Percentiles rank a stretch among this genome's conserved stretches.
Evolutionary conservation across 805 yeast genomes (phyloP).

Genomic region (Starmerella powellii): DNA sequence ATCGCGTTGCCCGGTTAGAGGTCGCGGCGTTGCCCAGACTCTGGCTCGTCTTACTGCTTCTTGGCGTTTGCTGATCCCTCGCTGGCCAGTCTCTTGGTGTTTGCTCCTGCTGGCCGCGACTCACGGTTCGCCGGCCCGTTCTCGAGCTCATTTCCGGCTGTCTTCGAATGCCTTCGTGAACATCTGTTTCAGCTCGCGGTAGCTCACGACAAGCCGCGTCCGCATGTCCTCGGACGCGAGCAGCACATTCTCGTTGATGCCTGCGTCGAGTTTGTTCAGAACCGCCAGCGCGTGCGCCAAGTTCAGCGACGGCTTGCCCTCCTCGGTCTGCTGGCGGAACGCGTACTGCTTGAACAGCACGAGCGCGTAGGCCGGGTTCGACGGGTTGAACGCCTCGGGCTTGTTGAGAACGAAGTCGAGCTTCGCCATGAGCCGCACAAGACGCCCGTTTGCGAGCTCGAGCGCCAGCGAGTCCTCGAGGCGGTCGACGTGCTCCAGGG

Average conservation of each 20-base stretch:
- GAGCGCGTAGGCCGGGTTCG: constrained; percentile 62
- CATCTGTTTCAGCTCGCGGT: constrained; percentile 60
- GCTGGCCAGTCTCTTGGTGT: too few relatives aligned
- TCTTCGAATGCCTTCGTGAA: constrained; percentile 58
- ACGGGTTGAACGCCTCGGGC: constrained; percentile 53
- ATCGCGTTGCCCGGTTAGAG: too few relatives aligned
- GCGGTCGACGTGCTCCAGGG: constrained; percentile 22
- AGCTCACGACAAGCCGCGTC: constrained; percentile 72
- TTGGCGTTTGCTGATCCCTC: too few relatives aligned
- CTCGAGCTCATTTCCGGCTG: neutral
- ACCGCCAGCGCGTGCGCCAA: constrained; percentile 66
- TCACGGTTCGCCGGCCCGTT: too few relatives aligned
- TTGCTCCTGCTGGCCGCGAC: too few relatives aligned
- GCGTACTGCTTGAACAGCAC: constrained; percentile 70
- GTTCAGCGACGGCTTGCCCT: constrained; percentile 68
- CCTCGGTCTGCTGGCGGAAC: constrained; percentile 71
- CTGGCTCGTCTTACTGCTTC: too few relatives aligned
- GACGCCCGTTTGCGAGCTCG: constrained; percentile 79
- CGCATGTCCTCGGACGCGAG: constrained; percentile 76
- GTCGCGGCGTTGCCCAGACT: too few relatives aligned
- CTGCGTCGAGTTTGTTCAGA: constrained; percentile 85
- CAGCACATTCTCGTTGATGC: constrained; percentile 69
- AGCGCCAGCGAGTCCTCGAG: constrained; percentile 36
- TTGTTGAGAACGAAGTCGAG: constrained; percentile 66
- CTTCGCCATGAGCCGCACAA: constrained; percentile 72